phyloP scores from a whole-genome alignment of 495 filamentous ascomycete species.

The Neurospora sp. region DNA sequence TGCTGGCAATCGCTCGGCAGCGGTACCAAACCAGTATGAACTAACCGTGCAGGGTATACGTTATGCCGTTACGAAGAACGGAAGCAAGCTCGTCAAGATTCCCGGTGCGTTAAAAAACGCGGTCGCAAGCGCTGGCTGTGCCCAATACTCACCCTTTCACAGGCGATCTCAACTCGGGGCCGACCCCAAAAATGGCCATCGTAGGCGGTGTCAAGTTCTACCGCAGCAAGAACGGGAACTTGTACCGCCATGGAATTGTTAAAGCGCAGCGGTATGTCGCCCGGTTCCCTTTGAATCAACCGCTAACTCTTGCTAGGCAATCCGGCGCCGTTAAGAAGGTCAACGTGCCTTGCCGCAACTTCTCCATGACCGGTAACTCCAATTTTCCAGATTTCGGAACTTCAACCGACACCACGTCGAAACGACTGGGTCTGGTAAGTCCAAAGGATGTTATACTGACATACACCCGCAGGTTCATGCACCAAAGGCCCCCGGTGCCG shows the following conservation, averaged over 20 bases:
- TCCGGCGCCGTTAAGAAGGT: constrained; percentile 53
- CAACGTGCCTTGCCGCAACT: constrained; percentile 75
- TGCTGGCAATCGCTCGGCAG: constrained; percentile 3
- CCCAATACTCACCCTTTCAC: constrained; percentile 34
- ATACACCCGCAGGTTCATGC: constrained; percentile 56
- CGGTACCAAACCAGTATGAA: constrained; percentile 41
- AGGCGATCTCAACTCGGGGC: constrained; percentile 54
- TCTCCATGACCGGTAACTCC: constrained; percentile 79
- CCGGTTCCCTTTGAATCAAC: background rate
- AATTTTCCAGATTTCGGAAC: constrained; percentile 31
- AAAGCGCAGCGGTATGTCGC: constrained; percentile 54
- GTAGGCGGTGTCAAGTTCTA: constrained; percentile 80
- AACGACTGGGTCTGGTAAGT: constrained; percentile 18
- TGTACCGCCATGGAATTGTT: constrained; percentile 65
- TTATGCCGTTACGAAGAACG: constrained; percentile 65
- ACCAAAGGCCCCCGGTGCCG: constrained; percentile 69
- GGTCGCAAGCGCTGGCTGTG: background rate
- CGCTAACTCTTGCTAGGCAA: constrained; percentile 23
- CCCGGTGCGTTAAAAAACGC: constrained; percentile 43
- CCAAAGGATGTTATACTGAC: constrained; percentile 21
- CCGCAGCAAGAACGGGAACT: constrained; percentile 83
- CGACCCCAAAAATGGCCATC: constrained; percentile 67
- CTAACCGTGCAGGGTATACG: constrained; percentile 64
- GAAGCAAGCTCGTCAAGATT: constrained; percentile 73
- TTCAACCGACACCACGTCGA: constrained; percentile 15